Evolutionary conservation across 176 grass and related monocot species (phyloP).

Genomic region (Bromus sterilis): DNA sequence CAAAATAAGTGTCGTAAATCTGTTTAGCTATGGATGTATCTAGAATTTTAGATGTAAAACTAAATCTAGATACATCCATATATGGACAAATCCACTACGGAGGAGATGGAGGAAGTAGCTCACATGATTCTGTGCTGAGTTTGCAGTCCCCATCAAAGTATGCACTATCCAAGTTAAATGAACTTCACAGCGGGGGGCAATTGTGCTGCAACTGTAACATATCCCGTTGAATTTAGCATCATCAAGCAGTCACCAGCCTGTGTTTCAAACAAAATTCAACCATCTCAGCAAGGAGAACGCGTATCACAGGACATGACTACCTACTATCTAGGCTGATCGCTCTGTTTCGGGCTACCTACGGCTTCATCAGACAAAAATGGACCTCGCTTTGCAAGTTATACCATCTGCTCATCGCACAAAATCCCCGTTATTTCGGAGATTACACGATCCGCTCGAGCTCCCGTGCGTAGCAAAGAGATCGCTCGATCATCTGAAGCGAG

Average conservation of each 20-base stretch:
- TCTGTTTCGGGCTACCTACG: not conserved
- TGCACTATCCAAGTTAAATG: not conserved
- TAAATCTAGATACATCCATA: no score
- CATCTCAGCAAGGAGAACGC: not conserved
- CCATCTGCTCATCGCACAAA: not conserved
- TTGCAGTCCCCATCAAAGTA: not conserved
- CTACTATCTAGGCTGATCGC: not conserved
- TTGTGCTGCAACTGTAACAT: not conserved
- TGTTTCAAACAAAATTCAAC: not conserved
- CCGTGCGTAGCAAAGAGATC: conserved; percentile 49
- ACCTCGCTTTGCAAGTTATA: not conserved
- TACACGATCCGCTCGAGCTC: conserved; percentile 59
- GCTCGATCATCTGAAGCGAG: conserved; percentile 55
- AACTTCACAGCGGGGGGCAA: not conserved
- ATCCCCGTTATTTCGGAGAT: not conserved
- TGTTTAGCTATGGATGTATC: no score
- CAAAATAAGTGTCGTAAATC: no score
- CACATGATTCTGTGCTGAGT: not conserved
- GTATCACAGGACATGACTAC: not conserved
- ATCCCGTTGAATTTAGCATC: not conserved
- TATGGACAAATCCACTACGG: no score
- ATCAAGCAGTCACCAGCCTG: not conserved
- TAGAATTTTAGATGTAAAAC: no score
- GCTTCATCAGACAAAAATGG: not conserved
- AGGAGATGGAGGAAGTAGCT: no score